A percentile compares a stretch with the other conserved stretches of the same genome.
Conservation (phyloP, 2,329 filamentous ascomycete species). For the Hirsutella minnesotensis region DNA sequence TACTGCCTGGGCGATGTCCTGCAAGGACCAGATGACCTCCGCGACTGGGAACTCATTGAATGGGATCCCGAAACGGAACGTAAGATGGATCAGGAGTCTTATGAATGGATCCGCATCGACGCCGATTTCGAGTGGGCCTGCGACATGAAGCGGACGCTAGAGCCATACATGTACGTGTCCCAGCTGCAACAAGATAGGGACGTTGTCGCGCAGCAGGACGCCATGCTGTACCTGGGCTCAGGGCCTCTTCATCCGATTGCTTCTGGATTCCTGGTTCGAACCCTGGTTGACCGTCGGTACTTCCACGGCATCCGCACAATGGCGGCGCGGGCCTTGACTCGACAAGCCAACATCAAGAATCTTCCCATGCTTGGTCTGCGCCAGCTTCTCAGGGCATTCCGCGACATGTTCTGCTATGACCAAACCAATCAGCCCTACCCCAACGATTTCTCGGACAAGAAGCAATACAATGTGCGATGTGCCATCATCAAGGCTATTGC, state of each 20-base stretch:
- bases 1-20: constrained; percentile 91
- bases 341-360: constrained; percentile 58
- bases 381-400: constrained; percentile 77
- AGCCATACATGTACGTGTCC: constrained; percentile 94
- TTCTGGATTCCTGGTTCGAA: constrained; percentile 80
- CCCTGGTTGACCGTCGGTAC: constrained; percentile 82
- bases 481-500: constrained; percentile 75
- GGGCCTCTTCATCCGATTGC: constrained; percentile 65
- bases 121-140: constrained; percentile 98
- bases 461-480: constrained; percentile 72
- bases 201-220: constrained; percentile 74
- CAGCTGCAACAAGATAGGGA: constrained; percentile 96
- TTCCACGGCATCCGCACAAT: constrained; percentile 86
- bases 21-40: constrained; percentile 67
- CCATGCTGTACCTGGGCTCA: constrained; percentile 61
- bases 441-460: constrained; percentile 85
- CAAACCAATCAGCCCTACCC: constrained; percentile 68
- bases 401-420: constrained; percentile 76
- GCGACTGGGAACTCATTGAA: constrained; percentile 74
- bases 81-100: constrained; percentile 89
- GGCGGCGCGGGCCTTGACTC: constrained; percentile 67
- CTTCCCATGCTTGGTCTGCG: constrained; percentile 64
- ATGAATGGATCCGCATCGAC: constrained; percentile 97
- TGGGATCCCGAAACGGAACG: constrained; percentile 84
- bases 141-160: constrained; percentile 69